Percentiles rank a stretch among this genome's conserved stretches.
phyloP scores from a whole-genome alignment of 2,329 filamentous ascomycete genomes.

The Fusarium albidum region DNA sequence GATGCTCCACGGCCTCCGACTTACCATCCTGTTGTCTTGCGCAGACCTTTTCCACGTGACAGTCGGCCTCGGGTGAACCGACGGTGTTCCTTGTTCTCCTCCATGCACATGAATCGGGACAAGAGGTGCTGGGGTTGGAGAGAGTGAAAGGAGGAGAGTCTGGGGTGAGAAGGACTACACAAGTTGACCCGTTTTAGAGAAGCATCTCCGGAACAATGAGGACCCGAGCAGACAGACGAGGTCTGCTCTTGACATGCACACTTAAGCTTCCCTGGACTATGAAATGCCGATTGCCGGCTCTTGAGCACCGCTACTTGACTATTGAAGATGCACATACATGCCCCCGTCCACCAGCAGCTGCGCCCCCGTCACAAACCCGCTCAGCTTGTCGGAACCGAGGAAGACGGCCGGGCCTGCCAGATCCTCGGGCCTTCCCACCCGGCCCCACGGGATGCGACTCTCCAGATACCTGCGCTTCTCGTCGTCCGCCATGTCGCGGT shows the following conservation, averaged over 20 bases:
- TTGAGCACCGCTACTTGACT: no score
- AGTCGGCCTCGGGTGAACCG: conserved; percentile 15
- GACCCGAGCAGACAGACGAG: no score
- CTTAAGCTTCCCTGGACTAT: no score
- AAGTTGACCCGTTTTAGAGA: no score
- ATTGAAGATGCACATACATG: conserved; percentile 89
- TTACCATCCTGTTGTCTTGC: conserved; percentile 23
- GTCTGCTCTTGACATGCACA: no score
- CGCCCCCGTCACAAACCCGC: conserved; percentile 81
- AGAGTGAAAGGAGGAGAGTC: no score
- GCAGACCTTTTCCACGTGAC: conserved; percentile 28
- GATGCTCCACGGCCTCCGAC: background rate
- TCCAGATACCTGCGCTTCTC: conserved; percentile 83
- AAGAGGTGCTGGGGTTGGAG: no score
- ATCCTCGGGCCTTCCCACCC: conserved; percentile 77
- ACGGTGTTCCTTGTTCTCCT: conserved; percentile 1
- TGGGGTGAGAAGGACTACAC: no score
- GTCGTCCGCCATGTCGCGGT: conserved; percentile 82
- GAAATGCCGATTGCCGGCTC: no score
- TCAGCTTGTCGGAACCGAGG: conserved; percentile 80
- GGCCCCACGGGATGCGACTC: conserved; percentile 80
- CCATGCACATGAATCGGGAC: conserved; percentile 75
- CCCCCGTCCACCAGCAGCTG: conserved; percentile 89
- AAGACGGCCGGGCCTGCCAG: conserved; percentile 87
- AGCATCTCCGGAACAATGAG: no score